Evolutionary conservation across 768 basidiomycete species (phyloP).

Genomic region (Podaxis pistillaris): DNA sequence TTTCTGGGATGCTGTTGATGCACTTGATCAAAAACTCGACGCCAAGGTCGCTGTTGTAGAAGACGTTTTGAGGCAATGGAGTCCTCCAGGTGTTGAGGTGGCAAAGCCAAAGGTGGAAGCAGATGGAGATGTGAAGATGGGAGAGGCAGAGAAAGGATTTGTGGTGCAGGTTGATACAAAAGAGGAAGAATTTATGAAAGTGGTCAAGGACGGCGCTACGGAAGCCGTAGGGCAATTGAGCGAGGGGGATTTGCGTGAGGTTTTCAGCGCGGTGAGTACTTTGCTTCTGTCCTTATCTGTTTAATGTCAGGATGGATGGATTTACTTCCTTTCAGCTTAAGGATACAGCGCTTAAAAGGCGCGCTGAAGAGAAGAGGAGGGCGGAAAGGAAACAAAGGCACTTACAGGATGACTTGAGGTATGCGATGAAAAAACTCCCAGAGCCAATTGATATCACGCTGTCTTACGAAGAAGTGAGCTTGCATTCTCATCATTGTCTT

Average conservation of each 20-base stretch:
- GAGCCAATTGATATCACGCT: constrained; percentile 76
- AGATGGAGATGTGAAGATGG: constrained; percentile 27
- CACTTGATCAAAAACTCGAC: constrained; percentile 82
- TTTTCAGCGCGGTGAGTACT: constrained; percentile 61
- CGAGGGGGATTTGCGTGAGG: constrained; percentile 50
- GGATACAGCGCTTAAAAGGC: constrained; percentile 66
- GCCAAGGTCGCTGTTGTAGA: constrained; percentile 71
- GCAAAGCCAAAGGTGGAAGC: constrained; percentile 26
- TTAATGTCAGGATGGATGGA: constrained; percentile 1
- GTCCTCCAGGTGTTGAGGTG: constrained; percentile 31
- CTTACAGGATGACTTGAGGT: constrained; percentile 92
- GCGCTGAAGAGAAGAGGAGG: constrained; percentile 84
- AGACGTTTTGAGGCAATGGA: constrained; percentile 47
- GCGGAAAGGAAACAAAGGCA: constrained; percentile 83
- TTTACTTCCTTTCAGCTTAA: constrained; percentile 52
- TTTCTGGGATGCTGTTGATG: constrained; percentile 93
- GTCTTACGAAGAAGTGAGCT: constrained; percentile 76
- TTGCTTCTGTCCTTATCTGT: not conserved
- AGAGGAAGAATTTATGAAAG: constrained; percentile 57
- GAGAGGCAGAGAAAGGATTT: constrained; percentile 33
- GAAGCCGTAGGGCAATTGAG: constrained; percentile 46
- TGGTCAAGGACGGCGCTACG: constrained; percentile 58
- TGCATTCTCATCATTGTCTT: not conserved
- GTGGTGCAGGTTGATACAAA: constrained; percentile 55
- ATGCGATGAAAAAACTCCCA: constrained; percentile 87